Evolutionary conservation across 2,329 filamentous ascomycete species (phyloP).

Genomic region (Ambrosiella beaveri): DNA sequence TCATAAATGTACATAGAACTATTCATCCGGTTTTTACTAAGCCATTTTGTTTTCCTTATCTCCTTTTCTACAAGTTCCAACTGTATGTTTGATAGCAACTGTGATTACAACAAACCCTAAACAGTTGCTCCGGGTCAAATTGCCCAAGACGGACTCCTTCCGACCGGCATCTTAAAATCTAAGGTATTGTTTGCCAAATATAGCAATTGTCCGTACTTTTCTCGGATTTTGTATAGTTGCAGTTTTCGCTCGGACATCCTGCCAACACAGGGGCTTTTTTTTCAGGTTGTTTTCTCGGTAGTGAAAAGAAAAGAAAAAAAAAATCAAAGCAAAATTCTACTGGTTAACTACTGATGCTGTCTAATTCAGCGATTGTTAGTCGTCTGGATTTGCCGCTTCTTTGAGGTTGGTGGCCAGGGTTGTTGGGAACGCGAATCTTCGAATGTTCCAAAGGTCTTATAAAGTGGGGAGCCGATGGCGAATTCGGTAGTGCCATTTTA

Average conservation of each 20-base stretch:
- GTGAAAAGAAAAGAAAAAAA: no score
- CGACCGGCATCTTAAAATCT: not conserved
- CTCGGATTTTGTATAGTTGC: not conserved
- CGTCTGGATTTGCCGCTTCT: not conserved
- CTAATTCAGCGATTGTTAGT: not conserved
- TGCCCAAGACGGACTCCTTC: not conserved
- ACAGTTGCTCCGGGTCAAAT: not conserved
- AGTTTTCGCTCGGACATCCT: not conserved
- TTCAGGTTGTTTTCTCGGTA: no score
- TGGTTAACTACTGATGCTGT: not conserved
- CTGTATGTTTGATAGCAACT: not conserved
- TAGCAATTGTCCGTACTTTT: not conserved
- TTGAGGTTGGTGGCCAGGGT: not conserved
- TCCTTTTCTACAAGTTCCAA: not conserved
- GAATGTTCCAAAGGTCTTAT: not conserved
- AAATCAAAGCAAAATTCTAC: no score
- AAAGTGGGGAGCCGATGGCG: not conserved
- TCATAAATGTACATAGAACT: not conserved
- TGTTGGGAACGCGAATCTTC: not conserved
- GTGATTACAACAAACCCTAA: not conserved
- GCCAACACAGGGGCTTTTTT: not conserved
- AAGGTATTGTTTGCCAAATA: not conserved
- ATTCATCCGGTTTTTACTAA: no score
- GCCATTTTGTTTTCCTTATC: no score
- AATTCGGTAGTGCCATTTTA: not conserved